Evolutionary conservation across 192 early-diverging fungal species (phyloP), one percentile per base, ranked within the genome.

Genomic region (Coemansia sp.): DNA sequence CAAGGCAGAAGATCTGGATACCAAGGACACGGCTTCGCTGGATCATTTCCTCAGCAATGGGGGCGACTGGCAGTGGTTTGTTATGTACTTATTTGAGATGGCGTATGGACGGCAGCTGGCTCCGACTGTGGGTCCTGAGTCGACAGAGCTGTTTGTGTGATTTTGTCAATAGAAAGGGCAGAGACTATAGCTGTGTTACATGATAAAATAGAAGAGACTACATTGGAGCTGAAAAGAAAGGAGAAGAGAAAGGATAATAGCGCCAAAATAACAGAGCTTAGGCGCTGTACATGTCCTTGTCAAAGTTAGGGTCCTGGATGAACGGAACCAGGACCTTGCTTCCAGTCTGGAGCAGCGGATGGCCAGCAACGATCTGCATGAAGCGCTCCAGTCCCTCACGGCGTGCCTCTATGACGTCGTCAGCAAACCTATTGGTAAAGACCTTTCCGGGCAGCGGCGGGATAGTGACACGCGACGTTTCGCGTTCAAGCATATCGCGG

Each of bases 331-430:
- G 80, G 2, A 95, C 90, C 66, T 96, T 95, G 63, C 93, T 95
- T 59, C 97, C 97, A 9, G 95, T 97, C 84, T 99, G 97, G 38
- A 99, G 83, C 61, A 99, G 80, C 73, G 97, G 97, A 69, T 99
- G 97, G 10, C 96, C 96, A 54, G 91, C 90, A 66, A 93, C 91
- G 83, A 95, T 96, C 86, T 97, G 95, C 72, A 98, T 71, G 64
- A 99, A 99, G 34, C 95, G 81, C 84, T 99, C 94, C 38, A 99
- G 77, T 3, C 93, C 94, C 61, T 87, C 86, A 49, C 95, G 85
- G 46, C 97, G 88, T 69, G 89, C 73, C 70, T 99, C 95, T 66
- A 99, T 90, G n/a, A 99, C 91, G 62, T 95, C 92, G 53, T 97
- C 93, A n/a, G 89, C 81, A 72, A 98, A 97, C 50, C 94, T 83